phyloP scores from a whole-genome alignment of 2,329 filamentous ascomycete genomes.

The Aureobasidium leucospermi region DNA sequence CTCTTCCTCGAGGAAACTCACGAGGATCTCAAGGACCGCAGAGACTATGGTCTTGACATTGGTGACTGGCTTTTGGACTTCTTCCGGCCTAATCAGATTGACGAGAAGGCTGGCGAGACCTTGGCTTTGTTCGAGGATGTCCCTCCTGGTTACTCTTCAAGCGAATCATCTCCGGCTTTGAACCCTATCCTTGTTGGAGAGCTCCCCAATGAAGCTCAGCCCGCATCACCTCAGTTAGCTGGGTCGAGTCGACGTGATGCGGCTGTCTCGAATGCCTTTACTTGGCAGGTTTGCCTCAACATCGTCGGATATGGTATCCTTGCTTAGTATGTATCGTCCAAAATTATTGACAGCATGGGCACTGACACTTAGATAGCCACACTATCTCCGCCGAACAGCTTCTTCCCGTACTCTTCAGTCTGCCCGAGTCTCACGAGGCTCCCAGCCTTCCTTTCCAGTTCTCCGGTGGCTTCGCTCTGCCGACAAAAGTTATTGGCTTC shows the following conservation, averaged over 20 bases:
- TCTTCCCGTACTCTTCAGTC: slow-evolving; percentile 84
- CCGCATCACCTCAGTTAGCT: slow-evolving; percentile 17
- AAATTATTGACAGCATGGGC: slow-evolving; percentile 13
- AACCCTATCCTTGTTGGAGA: slow-evolving; percentile 27
- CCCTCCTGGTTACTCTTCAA: slow-evolving; percentile 61
- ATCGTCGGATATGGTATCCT: slow-evolving; percentile 87
- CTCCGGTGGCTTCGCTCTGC: slow-evolving; percentile 73
- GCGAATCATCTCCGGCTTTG: slow-evolving; percentile 47
- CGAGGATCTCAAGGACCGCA: slow-evolving; percentile 65
- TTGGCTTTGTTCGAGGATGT: slow-evolving; percentile 57
- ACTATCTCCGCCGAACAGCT: slow-evolving; percentile 95
- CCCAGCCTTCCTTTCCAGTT: slow-evolving; percentile 76
- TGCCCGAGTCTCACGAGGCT: slow-evolving; percentile 45
- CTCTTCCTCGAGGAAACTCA: slow-evolving; percentile 95
- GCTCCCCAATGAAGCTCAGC: slow-evolving; percentile 33
- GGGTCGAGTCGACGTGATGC: slow-evolving; percentile 29
- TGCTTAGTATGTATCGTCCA: slow-evolving; percentile 64
- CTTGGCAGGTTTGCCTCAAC: slow-evolving; percentile 74
- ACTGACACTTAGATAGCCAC: slow-evolving; percentile 52
- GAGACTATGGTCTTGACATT: slow-evolving; percentile 68
- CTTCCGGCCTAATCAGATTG: slow-evolving; percentile 18
- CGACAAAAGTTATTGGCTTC: slow-evolving; percentile 76
- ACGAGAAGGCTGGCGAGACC: slow-evolving; percentile 43
- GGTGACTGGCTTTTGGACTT: slow-evolving; percentile 58
- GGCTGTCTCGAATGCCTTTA: slow-evolving; percentile 60